These are phyloP conservation scores for Chalciporus piperatus DNA, from an alignment of 768 basidiomycete species.

Conservation along the genomic window DNA sequence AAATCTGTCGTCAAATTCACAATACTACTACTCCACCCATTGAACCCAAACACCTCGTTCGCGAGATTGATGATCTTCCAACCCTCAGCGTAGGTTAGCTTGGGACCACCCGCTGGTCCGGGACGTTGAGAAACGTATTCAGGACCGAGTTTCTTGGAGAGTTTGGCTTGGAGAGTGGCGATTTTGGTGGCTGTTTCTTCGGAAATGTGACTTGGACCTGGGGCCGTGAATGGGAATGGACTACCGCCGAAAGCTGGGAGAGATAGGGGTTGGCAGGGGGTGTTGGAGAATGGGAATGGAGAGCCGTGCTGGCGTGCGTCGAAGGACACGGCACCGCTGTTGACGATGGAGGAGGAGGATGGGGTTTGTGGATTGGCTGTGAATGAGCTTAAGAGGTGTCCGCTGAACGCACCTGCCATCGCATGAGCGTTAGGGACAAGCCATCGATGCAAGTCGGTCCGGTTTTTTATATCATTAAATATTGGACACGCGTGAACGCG, in stretches of 20 bases:
- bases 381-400: conserved; percentile 53
- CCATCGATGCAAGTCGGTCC: background rate
- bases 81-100: conserved; percentile 92
- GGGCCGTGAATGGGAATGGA: background rate
- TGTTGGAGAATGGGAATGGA: conserved; percentile 18
- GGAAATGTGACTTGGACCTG: conserved; percentile 33
- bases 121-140: conserved; percentile 89
- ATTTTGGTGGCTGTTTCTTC: conserved; percentile 66
- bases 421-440: conserved; percentile 13
- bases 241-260: background rate
- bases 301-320: conserved; percentile 52
- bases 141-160: conserved; percentile 88
- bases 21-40: conserved; percentile 88
- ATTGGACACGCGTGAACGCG: background rate
- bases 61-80: conserved; percentile 98
- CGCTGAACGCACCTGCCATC: conserved; percentile 62
- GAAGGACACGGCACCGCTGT: conserved; percentile 60
- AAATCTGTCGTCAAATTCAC: conserved; percentile 76
- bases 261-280: conserved; percentile 3
- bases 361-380: conserved; percentile 13
- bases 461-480: background rate
- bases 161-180: conserved; percentile 71
- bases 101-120: conserved; percentile 82
- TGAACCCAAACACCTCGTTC: conserved; percentile 98
- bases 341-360: conserved; percentile 36